A percentile compares a stretch with the other conserved stretches of the same genome.
These are phyloP conservation scores for Arthrobotrys conoides DNA, from an alignment of 2,329 filamentous ascomycete species.

Conservation along the genomic window DNA sequence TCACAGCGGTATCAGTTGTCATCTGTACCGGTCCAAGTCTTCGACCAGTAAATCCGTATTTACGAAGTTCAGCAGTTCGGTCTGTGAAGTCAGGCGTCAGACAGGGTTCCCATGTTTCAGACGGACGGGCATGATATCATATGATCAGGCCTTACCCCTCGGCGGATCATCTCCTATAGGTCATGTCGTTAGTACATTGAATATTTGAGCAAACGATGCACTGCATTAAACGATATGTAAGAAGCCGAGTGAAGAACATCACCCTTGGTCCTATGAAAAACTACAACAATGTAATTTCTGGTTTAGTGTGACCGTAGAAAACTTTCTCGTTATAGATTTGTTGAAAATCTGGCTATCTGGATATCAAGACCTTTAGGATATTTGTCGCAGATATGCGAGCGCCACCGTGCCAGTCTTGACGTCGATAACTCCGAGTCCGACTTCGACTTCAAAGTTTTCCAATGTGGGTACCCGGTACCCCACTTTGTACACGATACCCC, in stretches of 20 bases:
- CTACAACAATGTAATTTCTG: background rate
- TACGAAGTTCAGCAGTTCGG: conserved; percentile 92
- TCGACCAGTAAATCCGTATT: conserved; percentile 90
- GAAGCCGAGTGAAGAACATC: background rate
- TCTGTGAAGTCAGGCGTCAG: conserved; percentile 71
- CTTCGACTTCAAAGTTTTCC: background rate
- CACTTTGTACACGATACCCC: background rate
- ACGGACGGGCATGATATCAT: conserved; percentile 2
- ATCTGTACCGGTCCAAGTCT: conserved; percentile 93
- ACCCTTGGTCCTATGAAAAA: too few species aligned
- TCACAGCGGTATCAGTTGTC: conserved; percentile 97
- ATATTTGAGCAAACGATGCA: background rate
- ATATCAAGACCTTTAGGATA: background rate
- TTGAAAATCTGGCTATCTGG: conserved; percentile 1
- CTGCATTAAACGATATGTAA: background rate
- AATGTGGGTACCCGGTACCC: background rate
- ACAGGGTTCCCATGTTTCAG: conserved; percentile 13
- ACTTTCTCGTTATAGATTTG: background rate
- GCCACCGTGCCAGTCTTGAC: background rate
- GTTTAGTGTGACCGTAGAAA: background rate
- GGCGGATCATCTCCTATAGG: conserved; percentile 88
- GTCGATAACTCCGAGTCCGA: background rate
- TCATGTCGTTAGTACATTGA: conserved; percentile 4
- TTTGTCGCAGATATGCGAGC: background rate
- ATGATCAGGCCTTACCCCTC: conserved; percentile 75